Evolutionary conservation across 768 basidiomycete species (phyloP), one percentile per base, ranked within the genome.

Genomic region (Cystobasidium tubakii): DNA sequence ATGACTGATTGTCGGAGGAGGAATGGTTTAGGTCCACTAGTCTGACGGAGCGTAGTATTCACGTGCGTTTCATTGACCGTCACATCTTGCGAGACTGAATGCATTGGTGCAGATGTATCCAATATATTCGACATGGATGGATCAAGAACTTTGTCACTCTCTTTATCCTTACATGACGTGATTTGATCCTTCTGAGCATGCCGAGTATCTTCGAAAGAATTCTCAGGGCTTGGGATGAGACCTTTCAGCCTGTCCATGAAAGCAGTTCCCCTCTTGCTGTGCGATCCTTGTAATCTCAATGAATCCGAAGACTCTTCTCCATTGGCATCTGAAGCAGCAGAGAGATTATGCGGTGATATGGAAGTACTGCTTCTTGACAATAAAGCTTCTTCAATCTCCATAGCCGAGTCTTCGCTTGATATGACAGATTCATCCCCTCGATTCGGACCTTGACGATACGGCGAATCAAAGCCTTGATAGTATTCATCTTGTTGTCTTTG

Each of bases 361-460:
- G 53, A 23, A 17, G n/a, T 60, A 55, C 66, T 69, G 13, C 46
- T 29, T 53, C 69, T 36, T 23, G 69, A 71, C 9, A 71, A 23
- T 27, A 71, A 55, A 27, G 69, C 69, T 44, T 71, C 69, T 43
- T 71, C 69, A 36, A 71, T 34, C 27, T 60, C 57, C 29, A 29
- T 34, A 29, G 57, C 25, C 13, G 57, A 60, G 21, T 60, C 57
- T 34, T 60, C 57, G 13, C 57, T 34, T 27, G 57, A 50, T 12
- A 50, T 50, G 46, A 50, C 21, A 50, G 46, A 50, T 4, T 50
- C 46, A 17, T 50, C 46, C 21, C 4, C 46, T 50, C 46, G 12
- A 50, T 50, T 15, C n/a, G 46, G 46, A 9, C 7, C 46, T 21
- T 50, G 46, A 12, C 46, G 46, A 50, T 50, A 50, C 4, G 46